phyloP scores from a whole-genome alignment of 768 basidiomycete genomes.

The Tulasnella sp. region DNA sequence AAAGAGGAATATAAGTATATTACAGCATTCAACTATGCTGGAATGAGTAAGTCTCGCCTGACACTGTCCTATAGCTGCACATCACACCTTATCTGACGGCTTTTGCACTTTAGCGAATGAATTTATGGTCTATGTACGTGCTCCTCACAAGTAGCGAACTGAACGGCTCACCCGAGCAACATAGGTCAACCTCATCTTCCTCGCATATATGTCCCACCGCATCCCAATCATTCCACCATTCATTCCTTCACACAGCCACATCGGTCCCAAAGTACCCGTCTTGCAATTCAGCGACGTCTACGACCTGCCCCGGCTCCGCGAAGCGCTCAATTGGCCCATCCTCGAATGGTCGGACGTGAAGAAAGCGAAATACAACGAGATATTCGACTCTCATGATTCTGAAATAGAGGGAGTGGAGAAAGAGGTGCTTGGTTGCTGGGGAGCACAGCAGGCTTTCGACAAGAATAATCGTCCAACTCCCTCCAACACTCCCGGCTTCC shows the following conservation, averaged over 20 bases:
- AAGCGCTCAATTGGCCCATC: constrained; percentile 52
- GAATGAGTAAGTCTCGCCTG: constrained; percentile 22
- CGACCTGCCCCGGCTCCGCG: constrained; percentile 57
- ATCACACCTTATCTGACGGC: not conserved
- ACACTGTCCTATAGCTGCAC: not conserved
- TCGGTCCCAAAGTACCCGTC: not conserved
- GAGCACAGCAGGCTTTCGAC: not conserved
- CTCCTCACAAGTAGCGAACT: not conserved
- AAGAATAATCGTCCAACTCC: not conserved
- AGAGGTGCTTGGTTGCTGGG: not conserved
- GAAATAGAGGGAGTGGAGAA: not conserved
- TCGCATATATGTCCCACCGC: constrained; percentile 17
- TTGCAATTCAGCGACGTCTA: constrained; percentile 61
- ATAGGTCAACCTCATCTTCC: constrained; percentile 19
- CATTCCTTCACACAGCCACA: not conserved
- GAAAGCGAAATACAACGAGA: constrained; percentile 41
- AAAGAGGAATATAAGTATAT: constrained; percentile 8
- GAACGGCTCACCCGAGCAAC: not conserved
- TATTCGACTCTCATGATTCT: not conserved
- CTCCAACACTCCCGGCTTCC: not conserved
- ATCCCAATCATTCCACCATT: constrained; percentile 24
- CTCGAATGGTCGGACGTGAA: constrained; percentile 71
- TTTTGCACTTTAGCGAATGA: constrained; percentile 17
- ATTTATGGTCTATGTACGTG: constrained; percentile 24
- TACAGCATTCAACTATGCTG: constrained; percentile 24